These are phyloP conservation scores for Yamadazyma takamatsuzukensis DNA, from an alignment of 805 yeast species.

Conservation along the genomic window DNA sequence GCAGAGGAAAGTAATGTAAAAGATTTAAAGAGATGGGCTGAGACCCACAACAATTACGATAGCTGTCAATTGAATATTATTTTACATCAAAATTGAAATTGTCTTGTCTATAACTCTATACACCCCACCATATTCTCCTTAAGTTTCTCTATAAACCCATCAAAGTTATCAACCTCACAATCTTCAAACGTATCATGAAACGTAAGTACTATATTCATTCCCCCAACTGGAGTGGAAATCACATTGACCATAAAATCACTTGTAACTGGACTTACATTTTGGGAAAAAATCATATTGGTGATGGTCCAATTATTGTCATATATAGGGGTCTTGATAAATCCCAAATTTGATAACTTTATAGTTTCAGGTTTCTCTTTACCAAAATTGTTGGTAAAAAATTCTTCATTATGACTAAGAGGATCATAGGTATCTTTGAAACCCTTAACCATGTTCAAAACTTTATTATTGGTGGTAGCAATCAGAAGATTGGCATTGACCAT, in stretches of 20 bases:
- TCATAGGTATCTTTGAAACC: slow-evolving; percentile 16
- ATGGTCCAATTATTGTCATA: slow-evolving; percentile 22
- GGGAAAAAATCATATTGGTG: slow-evolving; percentile 31
- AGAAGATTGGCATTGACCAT: slow-evolving; percentile 17
- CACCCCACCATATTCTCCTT: slow-evolving; percentile 17
- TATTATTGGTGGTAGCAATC: slow-evolving; percentile 16
- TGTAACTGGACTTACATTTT: slow-evolving; percentile 31
- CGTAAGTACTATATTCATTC: slow-evolving; percentile 32
- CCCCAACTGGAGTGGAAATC: slow-evolving; percentile 27
- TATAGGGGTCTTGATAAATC: slow-evolving; percentile 22
- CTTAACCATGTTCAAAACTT: slow-evolving; percentile 20
- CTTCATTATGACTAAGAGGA: slow-evolving; percentile 8
- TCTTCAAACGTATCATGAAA: slow-evolving; percentile 27
- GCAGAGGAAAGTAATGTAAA: neutral
- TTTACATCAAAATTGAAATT: no score
- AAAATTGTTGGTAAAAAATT: slow-evolving; percentile 19
- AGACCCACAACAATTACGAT: no score
- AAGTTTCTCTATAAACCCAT: slow-evolving; percentile 17
- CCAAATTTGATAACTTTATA: slow-evolving; percentile 35
- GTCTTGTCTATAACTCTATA: no score
- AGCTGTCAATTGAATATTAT: no score
- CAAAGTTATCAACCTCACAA: slow-evolving; percentile 19
- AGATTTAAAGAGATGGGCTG: no score
- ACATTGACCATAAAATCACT: slow-evolving; percentile 32
- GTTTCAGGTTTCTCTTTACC: slow-evolving; percentile 28